Base-by-base conservation (phyloP, 1,284 basidiomycete genomes). In the Volvariella volvacea region DNA sequence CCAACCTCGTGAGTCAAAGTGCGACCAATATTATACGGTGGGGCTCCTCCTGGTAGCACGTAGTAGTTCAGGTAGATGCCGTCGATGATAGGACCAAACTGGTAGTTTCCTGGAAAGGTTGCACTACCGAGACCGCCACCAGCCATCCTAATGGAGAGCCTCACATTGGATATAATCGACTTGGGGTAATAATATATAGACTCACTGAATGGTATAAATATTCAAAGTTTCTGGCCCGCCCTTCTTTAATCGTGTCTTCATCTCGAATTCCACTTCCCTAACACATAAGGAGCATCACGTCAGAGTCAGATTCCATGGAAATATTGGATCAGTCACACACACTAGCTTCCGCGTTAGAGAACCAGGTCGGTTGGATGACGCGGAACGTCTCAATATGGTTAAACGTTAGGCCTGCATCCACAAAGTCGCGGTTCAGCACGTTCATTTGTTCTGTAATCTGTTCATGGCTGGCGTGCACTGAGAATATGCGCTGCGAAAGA, bases 1-100 rank as follows among this genome's bases (percentile, higher is more conserved):
- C 44, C 17, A 6, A 19, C 22, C 16, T 15, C 28, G 21, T 45
- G 44, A 37, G 42, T 48, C 7, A 33, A 32, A 9, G 39, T 40
- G 4, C 39, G 15, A 15, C 39, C 39, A 7, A 9, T 7, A 20
- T 40, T 40, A 15, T 40, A 40, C 15, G 39, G 39, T 9, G 39
- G 14, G 14, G 4, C 8, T 7, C 21, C 20, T 21, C 39, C 39
- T 17, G 39, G 39, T 25, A 40, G 20, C 7, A 17, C 10, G 19
- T 4, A 4, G 7, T 21, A 40, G 15, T n/a, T 21, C 14, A 40
- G 8, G 7, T 9, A 7, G 15, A 40, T 25, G 20, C 39, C 39
- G 22, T 40, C 39, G 7, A 15, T 19, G 4, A 9, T n/a, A 14
- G 32, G 12, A 40, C 9, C 36, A 12, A 21, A 15, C 7, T 15